A percentile compares a stretch with the other conserved stretches of the same genome.
Conservation (phyloP, 2,329 filamentous ascomycete species). For the Colletotrichum karsti region DNA sequence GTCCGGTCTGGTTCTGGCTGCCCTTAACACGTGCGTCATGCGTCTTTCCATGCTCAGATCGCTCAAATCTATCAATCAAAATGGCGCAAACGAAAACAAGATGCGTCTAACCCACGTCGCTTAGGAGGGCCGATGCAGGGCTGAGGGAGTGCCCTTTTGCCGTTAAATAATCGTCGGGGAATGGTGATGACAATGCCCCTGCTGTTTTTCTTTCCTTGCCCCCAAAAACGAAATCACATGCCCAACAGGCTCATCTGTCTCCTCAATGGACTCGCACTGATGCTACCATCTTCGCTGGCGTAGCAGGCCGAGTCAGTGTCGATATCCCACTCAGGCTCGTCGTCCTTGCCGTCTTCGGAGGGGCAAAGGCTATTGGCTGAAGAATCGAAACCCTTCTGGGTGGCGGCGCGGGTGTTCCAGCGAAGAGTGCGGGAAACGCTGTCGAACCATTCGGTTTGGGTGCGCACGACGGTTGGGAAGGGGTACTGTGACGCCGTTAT, state of each 20-base stretch:
- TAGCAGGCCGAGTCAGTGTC: slow-evolving; percentile 84
- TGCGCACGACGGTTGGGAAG: slow-evolving; percentile 94
- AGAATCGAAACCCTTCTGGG: slow-evolving; percentile 87
- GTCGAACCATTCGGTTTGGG: slow-evolving; percentile 94
- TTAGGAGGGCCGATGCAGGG: not conserved
- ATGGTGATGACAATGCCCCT: not conserved
- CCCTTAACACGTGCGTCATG: not conserved
- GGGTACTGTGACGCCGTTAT: slow-evolving; percentile 96
- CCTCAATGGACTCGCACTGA: slow-evolving; percentile 71
- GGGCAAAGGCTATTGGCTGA: slow-evolving; percentile 34
- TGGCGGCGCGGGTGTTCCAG: slow-evolving; percentile 94
- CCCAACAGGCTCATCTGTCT: slow-evolving; percentile 79
- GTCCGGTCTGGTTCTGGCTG: not conserved
- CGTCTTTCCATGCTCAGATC: not conserved
- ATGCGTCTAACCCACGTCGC: slow-evolving; percentile 6
- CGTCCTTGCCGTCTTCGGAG: slow-evolving; percentile 60
- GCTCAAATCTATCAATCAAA: slow-evolving; percentile 6
- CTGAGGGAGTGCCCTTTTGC: not conserved
- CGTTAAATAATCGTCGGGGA: not conserved
- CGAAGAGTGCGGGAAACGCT: slow-evolving; percentile 90
- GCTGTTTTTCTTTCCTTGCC: not conserved
- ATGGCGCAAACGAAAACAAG: not conserved
- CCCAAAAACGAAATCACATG: slow-evolving; percentile 53
- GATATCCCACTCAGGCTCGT: slow-evolving; percentile 85
- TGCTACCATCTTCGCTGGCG: slow-evolving; percentile 77